Evolutionary conservation across 2,329 filamentous ascomycete species (phyloP).

Genomic region (Xylogone sp.): DNA sequence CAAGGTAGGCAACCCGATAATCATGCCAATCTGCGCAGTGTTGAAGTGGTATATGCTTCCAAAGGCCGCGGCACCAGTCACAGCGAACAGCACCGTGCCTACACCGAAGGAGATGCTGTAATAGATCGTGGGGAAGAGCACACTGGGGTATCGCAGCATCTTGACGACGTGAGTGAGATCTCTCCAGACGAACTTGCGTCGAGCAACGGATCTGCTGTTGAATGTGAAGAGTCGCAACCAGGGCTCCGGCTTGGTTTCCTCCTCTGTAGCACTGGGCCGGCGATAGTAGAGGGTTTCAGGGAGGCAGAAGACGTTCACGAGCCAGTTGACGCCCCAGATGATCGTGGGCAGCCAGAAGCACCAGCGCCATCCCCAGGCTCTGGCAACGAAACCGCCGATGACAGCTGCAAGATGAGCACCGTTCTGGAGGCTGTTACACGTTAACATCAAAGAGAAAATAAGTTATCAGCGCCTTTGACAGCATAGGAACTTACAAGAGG

Average conservation of each 20-base stretch:
- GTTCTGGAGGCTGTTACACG: slow-evolving; percentile 5
- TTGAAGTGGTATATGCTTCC: neutral
- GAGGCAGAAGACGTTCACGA: slow-evolving; percentile 22
- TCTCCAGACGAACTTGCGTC: neutral
- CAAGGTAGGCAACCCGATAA: neutral
- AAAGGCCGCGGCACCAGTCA: slow-evolving; percentile 14
- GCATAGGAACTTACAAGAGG: neutral
- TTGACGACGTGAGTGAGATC: slow-evolving; percentile 3
- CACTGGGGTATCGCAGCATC: slow-evolving; percentile 27
- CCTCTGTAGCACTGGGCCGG: neutral
- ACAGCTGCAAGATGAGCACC: slow-evolving; percentile 37
- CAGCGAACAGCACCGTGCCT: slow-evolving; percentile 28
- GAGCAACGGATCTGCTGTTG: neutral
- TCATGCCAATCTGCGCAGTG: neutral
- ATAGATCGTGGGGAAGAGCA: slow-evolving; percentile 29
- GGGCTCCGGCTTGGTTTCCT: neutral
- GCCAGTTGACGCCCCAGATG: slow-evolving; percentile 22
- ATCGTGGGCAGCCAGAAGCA: slow-evolving; percentile 32
- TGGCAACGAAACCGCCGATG: slow-evolving; percentile 72
- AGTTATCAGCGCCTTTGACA: too few relatives aligned
- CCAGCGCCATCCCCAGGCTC: slow-evolving; percentile 81
- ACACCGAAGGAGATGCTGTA: slow-evolving; percentile 29
- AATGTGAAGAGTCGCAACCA: neutral
- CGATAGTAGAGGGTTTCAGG: slow-evolving; percentile 29
- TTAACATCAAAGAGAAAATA: neutral